Evolutionary conservation across 2,329 filamentous ascomycete species (phyloP), one percentile per base, ranked within the genome.

Genomic region (Hymenoscyphus linearis): DNA sequence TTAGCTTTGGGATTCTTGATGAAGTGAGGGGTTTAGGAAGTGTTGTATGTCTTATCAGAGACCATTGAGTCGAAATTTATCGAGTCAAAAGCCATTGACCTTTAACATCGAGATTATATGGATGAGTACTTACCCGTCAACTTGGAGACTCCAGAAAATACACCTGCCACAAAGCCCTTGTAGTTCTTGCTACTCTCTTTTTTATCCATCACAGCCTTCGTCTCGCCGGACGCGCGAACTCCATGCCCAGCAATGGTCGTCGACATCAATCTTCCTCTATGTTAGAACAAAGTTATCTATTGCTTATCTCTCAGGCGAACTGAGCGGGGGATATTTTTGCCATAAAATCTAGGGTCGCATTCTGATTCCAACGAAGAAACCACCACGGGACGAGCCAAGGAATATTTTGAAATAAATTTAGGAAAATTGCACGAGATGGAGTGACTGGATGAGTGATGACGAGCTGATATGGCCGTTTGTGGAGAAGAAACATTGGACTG

Each of bases 81-180:
- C n/a, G n/a, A n/a, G 4, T 31, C 31, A 7, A 31, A 47, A n/a
- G 40, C 4, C 14, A 47, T 47, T 47, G n/a, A 22, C 22, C 18
- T 47, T n/a, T 6, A 44, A 16, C n/a, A n/a, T n/a, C n/a, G 16
- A 18, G 40, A 44, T 5, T 7, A 18, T n/a, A 44, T 44, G 37
- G n/a, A 18, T 22, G 40, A 12, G 40, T 82, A 77, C 83, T 68
- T 76, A 93, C 91, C 91, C 70, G 84, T 85, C 61, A 97, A 79
- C 78, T 98, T 98, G 62, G 93, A 87, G 71, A 98, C 88, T 26
- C 95, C 95, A 40, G 91, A 96, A 73, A 97, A 97, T 6, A 97
- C 86, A n/a, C 95, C 95, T 0, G 91, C 95, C 31, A 97, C 91
- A 73, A 98, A 99, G n/a, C 93, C 95, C 71, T 91, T 93, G 80